Conservation (phyloP, 2,329 filamentous ascomycete genomes). For the Monilinia fructigena region DNA sequence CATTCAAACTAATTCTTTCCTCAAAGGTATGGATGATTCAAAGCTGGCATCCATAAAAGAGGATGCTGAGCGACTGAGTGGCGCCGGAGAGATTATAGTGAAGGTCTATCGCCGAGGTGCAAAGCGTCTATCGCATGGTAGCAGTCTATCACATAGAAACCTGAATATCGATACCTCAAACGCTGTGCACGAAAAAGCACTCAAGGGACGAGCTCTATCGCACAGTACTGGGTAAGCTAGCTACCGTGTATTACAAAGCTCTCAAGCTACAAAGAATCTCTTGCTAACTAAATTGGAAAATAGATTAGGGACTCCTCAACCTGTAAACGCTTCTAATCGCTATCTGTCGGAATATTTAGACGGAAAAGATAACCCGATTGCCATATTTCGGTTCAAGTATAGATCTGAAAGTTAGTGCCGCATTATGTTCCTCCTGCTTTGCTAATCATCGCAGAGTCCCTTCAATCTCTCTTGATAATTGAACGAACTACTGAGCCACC, state of each 20-base stretch:
- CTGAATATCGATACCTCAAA: background rate
- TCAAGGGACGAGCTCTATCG: conserved; percentile 1
- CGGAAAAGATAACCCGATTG: background rate
- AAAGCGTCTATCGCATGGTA: no score
- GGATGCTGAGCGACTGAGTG: background rate
- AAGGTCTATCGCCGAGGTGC: background rate
- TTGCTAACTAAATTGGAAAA: background rate
- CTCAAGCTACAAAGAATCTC: background rate
- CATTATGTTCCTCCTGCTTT: no score
- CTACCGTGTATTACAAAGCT: no score
- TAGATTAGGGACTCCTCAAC: background rate
- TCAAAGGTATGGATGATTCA: background rate
- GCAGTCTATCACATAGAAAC: background rate
- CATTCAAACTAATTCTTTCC: background rate
- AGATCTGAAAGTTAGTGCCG: conserved; percentile 2
- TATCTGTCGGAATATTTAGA: accelerated
- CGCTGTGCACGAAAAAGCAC: conserved; percentile 14
- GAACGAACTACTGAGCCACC: background rate
- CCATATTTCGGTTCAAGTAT: conserved; percentile 15
- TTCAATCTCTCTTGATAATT: conserved; percentile 18
- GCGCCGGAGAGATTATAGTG: background rate
- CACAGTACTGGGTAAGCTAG: conserved; percentile 1
- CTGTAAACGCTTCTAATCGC: accelerated
- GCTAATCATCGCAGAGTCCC: conserved; percentile 9
- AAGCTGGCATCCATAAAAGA: background rate